A percentile compares a stretch with the other conserved stretches of the same genome.
Conservation (phyloP, 2,329 filamentous ascomycete species). For the Aspergillus chevalieri region DNA sequence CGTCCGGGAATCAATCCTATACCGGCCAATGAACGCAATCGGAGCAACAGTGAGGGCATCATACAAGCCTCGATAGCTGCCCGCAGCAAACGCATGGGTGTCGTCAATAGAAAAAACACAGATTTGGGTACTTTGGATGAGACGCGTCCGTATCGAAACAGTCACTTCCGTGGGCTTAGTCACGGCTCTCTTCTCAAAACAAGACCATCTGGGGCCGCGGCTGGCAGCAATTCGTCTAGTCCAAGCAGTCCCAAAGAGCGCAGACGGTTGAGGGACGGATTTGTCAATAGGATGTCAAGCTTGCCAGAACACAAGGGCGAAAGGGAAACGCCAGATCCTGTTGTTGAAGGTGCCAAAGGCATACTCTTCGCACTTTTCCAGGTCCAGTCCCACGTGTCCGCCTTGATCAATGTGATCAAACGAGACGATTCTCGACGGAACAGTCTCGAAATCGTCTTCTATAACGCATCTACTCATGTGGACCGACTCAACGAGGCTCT, state of each 20-base stretch:
- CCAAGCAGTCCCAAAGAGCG: conserved; percentile 40
- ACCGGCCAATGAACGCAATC: conserved; percentile 54
- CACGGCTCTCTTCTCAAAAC: conserved; percentile 48
- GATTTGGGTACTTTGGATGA: conserved; percentile 51
- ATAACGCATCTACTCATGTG: conserved; percentile 51
- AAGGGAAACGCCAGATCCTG: conserved; percentile 41
- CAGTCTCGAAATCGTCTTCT: conserved; percentile 51
- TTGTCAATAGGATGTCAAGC: conserved; percentile 50
- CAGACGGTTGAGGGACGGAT: conserved; percentile 36
- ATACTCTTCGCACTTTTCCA: conserved; percentile 52
- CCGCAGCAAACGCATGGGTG: conserved; percentile 55
- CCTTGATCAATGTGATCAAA: conserved; percentile 43
- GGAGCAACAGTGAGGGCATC: conserved; percentile 59
- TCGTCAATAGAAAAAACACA: conserved; percentile 52
- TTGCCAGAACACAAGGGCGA: conserved; percentile 51
- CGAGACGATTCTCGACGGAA: conserved; percentile 43
- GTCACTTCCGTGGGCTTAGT: conserved; percentile 53
- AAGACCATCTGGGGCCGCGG: conserved; percentile 27
- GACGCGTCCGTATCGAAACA: conserved; percentile 45
- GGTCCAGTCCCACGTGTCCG: conserved; percentile 42
- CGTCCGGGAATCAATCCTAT: conserved; percentile 68
- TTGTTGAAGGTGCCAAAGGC: conserved; percentile 52
- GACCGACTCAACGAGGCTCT: conserved; percentile 52
- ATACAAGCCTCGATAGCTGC: conserved; percentile 41
- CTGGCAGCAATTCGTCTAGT: conserved; percentile 37